Evolutionary conservation across 768 basidiomycete species (phyloP), one percentile per base, ranked within the genome.

Genomic region (Tricholoma terreum): DNA sequence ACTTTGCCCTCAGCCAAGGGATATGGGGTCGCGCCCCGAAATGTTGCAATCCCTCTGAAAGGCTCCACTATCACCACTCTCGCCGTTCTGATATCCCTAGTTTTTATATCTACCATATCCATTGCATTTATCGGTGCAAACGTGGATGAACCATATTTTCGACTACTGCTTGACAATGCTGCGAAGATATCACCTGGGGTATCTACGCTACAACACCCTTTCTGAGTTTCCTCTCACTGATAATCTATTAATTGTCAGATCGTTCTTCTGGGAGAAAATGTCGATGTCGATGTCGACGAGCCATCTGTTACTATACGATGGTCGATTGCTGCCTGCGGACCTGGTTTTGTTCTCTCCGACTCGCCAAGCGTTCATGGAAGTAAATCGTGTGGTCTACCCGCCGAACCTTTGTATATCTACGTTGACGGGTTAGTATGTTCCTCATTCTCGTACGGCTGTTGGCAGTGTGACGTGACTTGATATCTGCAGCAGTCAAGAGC

Each of bases 281-380:
- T 84, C 5, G 83, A 84, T 59, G 75, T 84, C 10, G 84, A 85
- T 61, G 68, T 84, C 9, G 83, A 84, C 57, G 83, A 85, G 61
- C 83, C 83, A 1, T 75, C 82, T 0, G 62, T 85, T 27, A 79
- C 78, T 8, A 74, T 85, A 40, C 79, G 81, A 6, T 85, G 83
- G 83, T 79, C 80, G 31, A 75, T 85, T 33, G 59, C 80, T 17
- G 81, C 76, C 1, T 85, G 84, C 63, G 84, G 84, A 15, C 60
- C 69, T 12, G 73, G 60, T 1, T 75, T 71, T 55, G 69, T 81
- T 24, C 76, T 84, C 14, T 67, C 74, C 17, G 77, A 75, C 4
- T 81, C 82, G 12, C 67, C 70, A 54, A 80, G 80, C 15, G 59
- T 74, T 7, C 81, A 83, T 60, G 79, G 77, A 22, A 77, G 75